Evolutionary conservation across 2,329 filamentous ascomycete genomes (phyloP), one percentile per base, ranked within the genome.

Genomic region (Claviceps cyperi): DNA sequence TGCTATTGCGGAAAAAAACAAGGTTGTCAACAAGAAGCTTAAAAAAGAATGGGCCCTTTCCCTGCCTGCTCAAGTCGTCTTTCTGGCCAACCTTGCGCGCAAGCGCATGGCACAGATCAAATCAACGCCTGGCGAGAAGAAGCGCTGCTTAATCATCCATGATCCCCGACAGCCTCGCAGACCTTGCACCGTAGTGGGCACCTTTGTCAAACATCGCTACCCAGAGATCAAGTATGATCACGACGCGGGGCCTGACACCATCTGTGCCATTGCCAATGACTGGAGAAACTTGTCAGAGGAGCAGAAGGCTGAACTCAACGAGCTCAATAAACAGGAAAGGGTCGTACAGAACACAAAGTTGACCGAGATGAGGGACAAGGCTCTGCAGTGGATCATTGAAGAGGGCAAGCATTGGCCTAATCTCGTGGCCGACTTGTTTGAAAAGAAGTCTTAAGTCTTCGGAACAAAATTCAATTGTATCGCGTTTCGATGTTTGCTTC

Each of bases 11-110:
- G 50, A 60, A 2, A 55, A 66, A 54, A 77, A 78, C 64, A 63
- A 62, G 46, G 54, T 57, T 19, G 53, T 56, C 56, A 76, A 76
- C 57, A 56, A 61, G 8, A 64, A 60, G 8, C 56, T 60, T 17
- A 65, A 66, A 58, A 67, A 70, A 61, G 61, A 65, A 15, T 80
- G 76, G 76, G 60, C 78, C n/a, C 63, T 71, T 52, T 63, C 60
- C 28, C 59, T 70, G 55, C 60, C 69, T 3, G 60, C 64, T 3
- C 58, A 60, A 47, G 61, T 66, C 32, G 71, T 78, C 49, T 53
- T 58, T 46, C 53, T 62, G 2, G 75, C 76, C 53, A 78, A 76
- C 65, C 54, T 53, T 2, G 72, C 74, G 21, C 77, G 77, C 28
- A 32, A 32, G 28, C 28, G 28, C 28, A 32, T 32, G 9, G 28